Conservation (phyloP, 1,284 basidiomycete genomes). For the Ustilago xerochloae region DNA sequence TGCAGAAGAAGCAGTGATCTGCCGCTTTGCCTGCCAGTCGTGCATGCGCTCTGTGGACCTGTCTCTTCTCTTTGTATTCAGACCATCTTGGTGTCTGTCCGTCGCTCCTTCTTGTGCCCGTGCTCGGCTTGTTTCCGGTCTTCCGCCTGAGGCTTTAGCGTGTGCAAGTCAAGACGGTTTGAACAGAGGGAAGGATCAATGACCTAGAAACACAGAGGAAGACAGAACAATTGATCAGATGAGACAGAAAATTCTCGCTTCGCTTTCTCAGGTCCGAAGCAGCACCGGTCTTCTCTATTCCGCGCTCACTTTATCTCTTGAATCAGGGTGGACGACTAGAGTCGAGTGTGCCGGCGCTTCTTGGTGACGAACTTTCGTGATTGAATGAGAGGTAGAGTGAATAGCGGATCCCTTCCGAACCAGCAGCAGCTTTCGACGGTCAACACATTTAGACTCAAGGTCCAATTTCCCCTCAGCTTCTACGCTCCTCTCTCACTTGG, state of each 20-base stretch:
- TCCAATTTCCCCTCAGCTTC: no score
- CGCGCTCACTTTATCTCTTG: no score
- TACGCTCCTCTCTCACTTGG: no score
- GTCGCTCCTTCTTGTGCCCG: neutral
- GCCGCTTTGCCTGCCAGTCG: neutral
- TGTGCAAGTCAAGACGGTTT: no score
- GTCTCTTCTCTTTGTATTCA: neutral
- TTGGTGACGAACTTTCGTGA: neutral
- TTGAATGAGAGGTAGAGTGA: no score
- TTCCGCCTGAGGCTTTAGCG: neutral
- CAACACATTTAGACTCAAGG: no score
- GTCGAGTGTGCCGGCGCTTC: neutral
- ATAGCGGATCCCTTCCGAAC: neutral
- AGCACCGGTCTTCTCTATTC: neutral
- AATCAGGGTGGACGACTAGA: neutral
- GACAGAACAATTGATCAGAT: neutral
- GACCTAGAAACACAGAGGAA: neutral
- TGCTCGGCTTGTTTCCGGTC: conserved; percentile 1
- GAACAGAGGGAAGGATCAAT: neutral
- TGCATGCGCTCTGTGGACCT: neutral
- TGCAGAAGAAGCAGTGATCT: neutral
- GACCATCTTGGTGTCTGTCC: neutral
- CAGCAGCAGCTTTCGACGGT: no score
- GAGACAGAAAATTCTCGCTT: neutral
- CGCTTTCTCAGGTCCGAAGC: neutral